A percentile compares a stretch with the other conserved stretches of the same genome.
phyloP scores from a whole-genome alignment of 2,329 filamentous ascomycete genomes.

The Fusarium concolor region DNA sequence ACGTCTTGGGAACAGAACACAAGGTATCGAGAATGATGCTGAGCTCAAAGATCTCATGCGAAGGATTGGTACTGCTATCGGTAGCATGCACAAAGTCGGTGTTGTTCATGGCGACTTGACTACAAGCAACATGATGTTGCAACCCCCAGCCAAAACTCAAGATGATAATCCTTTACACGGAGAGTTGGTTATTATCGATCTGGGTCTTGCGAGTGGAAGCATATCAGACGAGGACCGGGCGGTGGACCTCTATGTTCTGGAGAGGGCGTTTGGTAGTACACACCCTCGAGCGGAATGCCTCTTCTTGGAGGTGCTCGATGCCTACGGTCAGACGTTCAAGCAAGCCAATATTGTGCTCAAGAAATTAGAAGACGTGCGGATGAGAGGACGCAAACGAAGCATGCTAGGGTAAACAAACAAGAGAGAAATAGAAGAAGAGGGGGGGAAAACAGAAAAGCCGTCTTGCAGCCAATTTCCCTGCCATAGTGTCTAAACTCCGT shows the following conservation, averaged over 20 bases:
- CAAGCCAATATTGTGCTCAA: slow-evolving; percentile 79
- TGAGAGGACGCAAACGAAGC: slow-evolving; percentile 94
- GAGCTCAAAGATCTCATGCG: slow-evolving; percentile 73
- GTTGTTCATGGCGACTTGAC: slow-evolving; percentile 96
- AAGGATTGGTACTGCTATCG: slow-evolving; percentile 77
- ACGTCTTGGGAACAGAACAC: slow-evolving; percentile 67
- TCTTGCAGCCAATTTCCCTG: slow-evolving; percentile 44
- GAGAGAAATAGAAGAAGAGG: no score
- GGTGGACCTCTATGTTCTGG: slow-evolving; percentile 95
- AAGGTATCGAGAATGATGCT: slow-evolving; percentile 56
- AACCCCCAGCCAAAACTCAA: slow-evolving; percentile 46
- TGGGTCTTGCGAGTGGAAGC: slow-evolving; percentile 87
- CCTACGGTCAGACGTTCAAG: slow-evolving; percentile 80
- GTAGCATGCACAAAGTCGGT: slow-evolving; percentile 82
- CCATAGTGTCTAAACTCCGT: slow-evolving; percentile 46
- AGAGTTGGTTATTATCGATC: slow-evolving; percentile 91
- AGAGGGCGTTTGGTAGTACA: slow-evolving; percentile 93
- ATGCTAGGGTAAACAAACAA: slow-evolving; percentile 80
- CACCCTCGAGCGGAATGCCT: slow-evolving; percentile 86
- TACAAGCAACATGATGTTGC: slow-evolving; percentile 95
- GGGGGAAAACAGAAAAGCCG: slow-evolving; percentile 35
- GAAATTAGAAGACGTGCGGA: slow-evolving; percentile 89
- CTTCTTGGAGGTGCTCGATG: slow-evolving; percentile 78
- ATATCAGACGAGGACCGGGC: slow-evolving; percentile 90
- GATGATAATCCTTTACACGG: slow-evolving; percentile 63